These are phyloP conservation scores for Brachypodium distachyon DNA, from an alignment of 202 grass and related monocot genomes.

Conservation along the genomic window DNA sequence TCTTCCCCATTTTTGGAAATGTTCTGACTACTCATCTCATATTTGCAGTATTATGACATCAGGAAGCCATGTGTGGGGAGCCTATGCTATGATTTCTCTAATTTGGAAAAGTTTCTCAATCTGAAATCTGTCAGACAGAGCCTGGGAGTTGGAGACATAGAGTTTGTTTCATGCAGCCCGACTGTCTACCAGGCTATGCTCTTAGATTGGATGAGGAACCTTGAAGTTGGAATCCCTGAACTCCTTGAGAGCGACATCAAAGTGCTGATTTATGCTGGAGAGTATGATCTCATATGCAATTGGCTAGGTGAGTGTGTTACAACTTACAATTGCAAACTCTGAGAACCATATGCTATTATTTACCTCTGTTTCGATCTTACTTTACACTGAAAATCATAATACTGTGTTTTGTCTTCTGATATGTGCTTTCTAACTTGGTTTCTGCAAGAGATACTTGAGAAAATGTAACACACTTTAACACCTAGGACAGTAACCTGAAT, in stretches of 20 bases:
- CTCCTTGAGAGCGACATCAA: conserved; percentile 68
- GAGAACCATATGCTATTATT: background rate
- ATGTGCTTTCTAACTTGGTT: background rate
- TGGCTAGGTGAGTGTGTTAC: conserved; percentile 57
- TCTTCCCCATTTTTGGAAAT: background rate
- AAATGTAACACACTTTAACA: background rate
- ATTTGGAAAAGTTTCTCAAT: conserved; percentile 78
- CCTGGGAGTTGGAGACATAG: conserved; percentile 72
- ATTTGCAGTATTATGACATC: conserved; percentile 72
- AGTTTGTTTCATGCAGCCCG: conserved; percentile 81
- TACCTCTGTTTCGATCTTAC: background rate
- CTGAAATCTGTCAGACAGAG: conserved; percentile 55
- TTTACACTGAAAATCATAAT: background rate
- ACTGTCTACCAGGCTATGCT: conserved; percentile 71
- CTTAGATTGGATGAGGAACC: conserved; percentile 83
- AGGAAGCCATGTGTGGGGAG: conserved; percentile 73
- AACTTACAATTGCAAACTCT: background rate
- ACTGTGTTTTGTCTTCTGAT: background rate
- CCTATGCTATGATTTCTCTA: conserved; percentile 82
- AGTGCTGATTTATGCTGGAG: conserved; percentile 75
- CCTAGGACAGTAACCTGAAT: background rate
- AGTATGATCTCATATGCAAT: conserved; percentile 92
- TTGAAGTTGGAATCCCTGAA: conserved; percentile 82
- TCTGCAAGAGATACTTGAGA: background rate
- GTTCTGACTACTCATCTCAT: background rate